Conservation (phyloP, 371 early-diverging fungal genomes). For the Dinochytrium kinnereticum region DNA sequence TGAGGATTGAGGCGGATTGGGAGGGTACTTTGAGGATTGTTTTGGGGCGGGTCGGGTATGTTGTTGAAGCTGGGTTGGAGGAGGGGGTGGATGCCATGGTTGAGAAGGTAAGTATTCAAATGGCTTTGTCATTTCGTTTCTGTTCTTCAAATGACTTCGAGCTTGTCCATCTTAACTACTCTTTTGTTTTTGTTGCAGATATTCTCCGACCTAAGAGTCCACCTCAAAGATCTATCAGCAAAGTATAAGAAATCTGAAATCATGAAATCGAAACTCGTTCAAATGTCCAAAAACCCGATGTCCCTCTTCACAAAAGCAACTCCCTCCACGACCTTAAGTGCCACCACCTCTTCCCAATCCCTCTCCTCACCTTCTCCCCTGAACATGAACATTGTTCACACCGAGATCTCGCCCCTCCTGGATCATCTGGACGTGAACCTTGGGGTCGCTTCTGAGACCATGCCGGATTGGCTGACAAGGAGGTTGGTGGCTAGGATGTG, state of each 20-base stretch:
- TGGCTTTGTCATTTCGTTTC: not conserved
- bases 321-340: not conserved
- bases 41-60: constrained; percentile 20
- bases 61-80: constrained; percentile 15
- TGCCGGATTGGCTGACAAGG: constrained; percentile 35
- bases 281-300: constrained; percentile 9
- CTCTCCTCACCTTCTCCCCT: constrained; percentile 20
- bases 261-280: constrained; percentile 32
- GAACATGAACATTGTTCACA: constrained; percentile 23
- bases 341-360: too few relatives aligned
- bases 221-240: constrained; percentile 40
- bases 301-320: not conserved
- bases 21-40: constrained; percentile 15
- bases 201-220: constrained; percentile 42
- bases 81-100: constrained; percentile 27
- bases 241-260: constrained; percentile 39
- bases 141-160: too few relatives aligned
- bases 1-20: constrained; percentile 14
- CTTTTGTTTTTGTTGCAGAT: constrained; percentile 21
- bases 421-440: constrained; percentile 49
- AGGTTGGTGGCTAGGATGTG: constrained; percentile 41
- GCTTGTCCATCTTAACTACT: too few relatives aligned
- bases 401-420: constrained; percentile 41
- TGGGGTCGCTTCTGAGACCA: constrained; percentile 39
- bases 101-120: constrained; percentile 30